Evolutionary conservation across 495 filamentous ascomycete species (phyloP).

Genomic region (Cryomyces minteri): DNA sequence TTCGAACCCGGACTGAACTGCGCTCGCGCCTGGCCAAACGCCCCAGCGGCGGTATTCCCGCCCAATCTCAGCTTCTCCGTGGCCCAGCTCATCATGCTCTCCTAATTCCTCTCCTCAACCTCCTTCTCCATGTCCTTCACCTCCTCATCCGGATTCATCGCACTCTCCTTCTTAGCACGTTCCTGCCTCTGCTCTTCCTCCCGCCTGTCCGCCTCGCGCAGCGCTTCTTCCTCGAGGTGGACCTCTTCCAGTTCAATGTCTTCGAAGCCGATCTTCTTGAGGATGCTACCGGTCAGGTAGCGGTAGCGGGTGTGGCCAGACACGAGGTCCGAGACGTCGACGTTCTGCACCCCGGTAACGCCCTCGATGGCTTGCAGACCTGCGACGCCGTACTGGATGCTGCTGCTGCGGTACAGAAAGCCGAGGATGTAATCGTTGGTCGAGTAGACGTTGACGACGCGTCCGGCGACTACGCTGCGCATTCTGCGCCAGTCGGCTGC

Average conservation of each 20-base stretch:
- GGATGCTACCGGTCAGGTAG: conserved; percentile 46
- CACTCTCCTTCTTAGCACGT: conserved; percentile 20
- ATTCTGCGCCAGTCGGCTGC: conserved; percentile 46
- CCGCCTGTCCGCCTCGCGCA: conserved; percentile 35
- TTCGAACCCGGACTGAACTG: too few relatives aligned
- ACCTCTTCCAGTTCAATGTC: conserved; percentile 38
- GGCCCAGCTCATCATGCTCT: conserved; percentile 13
- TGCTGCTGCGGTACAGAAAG: conserved; percentile 60
- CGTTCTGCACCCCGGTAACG: conserved; percentile 53
- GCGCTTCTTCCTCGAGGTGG: conserved; percentile 36
- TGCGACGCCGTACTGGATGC: conserved; percentile 57
- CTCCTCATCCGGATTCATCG: conserved; percentile 14
- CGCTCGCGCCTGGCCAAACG: too few relatives aligned
- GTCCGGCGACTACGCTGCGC: conserved; percentile 51
- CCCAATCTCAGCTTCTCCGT: conserved; percentile 6
- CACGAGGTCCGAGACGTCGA: conserved; percentile 55
- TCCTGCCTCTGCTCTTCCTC: conserved; percentile 33
- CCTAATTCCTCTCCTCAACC: conserved; percentile 18
- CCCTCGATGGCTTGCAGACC: conserved; percentile 48
- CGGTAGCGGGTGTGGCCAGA: conserved; percentile 58
- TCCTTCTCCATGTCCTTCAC: conserved; percentile 16
- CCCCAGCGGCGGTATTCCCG: neutral
- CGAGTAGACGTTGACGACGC: conserved; percentile 61
- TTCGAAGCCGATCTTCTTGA: conserved; percentile 48
- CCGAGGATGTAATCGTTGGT: conserved; percentile 61